phyloP scores from a whole-genome alignment of 192 early-diverging fungal species.

The Coemansia sp. region DNA sequence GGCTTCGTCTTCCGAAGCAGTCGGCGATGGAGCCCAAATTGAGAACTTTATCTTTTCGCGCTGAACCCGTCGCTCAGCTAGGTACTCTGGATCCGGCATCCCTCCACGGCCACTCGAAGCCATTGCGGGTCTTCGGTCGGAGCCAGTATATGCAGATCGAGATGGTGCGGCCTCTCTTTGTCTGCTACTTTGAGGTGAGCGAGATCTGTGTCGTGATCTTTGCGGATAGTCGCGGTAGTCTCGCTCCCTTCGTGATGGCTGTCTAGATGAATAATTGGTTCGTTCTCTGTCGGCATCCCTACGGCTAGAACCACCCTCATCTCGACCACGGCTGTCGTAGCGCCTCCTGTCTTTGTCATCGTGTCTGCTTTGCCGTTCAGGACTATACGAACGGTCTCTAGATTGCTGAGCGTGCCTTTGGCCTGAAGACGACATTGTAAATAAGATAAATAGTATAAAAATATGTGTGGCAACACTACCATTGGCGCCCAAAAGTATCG shows the following conservation, averaged over 20 bases:
- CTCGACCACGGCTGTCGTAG: not conserved
- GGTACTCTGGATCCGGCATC: conserved; percentile 33
- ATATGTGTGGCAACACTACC: not conserved
- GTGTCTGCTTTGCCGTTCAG: not conserved
- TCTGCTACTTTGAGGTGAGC: not conserved
- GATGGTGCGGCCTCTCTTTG: not conserved
- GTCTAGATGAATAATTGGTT: not conserved
- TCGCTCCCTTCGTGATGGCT: not conserved
- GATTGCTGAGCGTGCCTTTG: not conserved
- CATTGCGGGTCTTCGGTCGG: not conserved
- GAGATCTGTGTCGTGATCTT: not conserved
- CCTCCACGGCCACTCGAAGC: conserved; percentile 11
- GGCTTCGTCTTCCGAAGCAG: conserved; percentile 57
- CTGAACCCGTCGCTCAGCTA: conserved; percentile 41
- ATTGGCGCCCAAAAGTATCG: not conserved
- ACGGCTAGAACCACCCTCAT: conserved; percentile 1
- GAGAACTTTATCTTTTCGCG: conserved; percentile 53
- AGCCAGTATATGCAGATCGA: not conserved
- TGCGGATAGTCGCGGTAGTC: not conserved
- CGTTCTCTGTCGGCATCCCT: conserved; percentile 1
- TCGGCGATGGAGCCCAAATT: conserved; percentile 64
- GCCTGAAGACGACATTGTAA: not conserved
- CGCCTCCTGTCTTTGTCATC: not conserved
- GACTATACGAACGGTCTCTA: conserved; percentile 11
- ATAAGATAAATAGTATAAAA: not conserved